These are phyloP conservation scores for Cutaneotrichosporon cyanovorans DNA, from an alignment of 1,284 basidiomycete genomes.

Conservation along the genomic window DNA sequence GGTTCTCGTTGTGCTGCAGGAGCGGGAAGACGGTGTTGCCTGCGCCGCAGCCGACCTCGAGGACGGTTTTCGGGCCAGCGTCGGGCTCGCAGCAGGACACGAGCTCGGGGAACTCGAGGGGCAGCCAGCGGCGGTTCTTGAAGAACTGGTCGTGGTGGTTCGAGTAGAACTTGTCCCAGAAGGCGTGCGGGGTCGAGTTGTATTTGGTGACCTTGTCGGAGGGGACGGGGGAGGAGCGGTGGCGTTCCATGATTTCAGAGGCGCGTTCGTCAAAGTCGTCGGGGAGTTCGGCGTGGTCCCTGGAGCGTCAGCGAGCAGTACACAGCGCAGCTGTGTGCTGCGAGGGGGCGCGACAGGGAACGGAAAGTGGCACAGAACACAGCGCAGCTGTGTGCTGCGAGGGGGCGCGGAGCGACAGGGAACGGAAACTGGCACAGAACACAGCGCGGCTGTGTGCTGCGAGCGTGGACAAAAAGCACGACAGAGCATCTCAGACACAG, in stretches of 20 bases:
- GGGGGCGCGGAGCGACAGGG: no score
- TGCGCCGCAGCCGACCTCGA: conserved; percentile 83
- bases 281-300: conserved; percentile 83
- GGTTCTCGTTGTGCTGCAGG: conserved; percentile 72
- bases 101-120: conserved; percentile 83
- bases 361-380: no score
- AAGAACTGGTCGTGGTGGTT: conserved; percentile 71
- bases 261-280: conserved; percentile 65
- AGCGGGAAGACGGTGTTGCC: conserved; percentile 93
- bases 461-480: no score
- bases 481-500: no score
- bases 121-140: conserved; percentile 86
- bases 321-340: no score
- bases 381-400: no score
- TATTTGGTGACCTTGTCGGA: conserved; percentile 42
- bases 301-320: no score
- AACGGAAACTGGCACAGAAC: no score
- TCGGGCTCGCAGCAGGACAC: conserved; percentile 60
- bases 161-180: conserved; percentile 86
- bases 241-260: conserved; percentile 59
- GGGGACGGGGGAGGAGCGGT: conserved; percentile 61
- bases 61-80: conserved; percentile 65
- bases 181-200: conserved; percentile 37
- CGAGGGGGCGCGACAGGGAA: no score
- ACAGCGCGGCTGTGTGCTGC: no score